phyloP scores from a whole-genome alignment of 1,284 basidiomycete genomes.

The Bondarzewia mesenterica region DNA sequence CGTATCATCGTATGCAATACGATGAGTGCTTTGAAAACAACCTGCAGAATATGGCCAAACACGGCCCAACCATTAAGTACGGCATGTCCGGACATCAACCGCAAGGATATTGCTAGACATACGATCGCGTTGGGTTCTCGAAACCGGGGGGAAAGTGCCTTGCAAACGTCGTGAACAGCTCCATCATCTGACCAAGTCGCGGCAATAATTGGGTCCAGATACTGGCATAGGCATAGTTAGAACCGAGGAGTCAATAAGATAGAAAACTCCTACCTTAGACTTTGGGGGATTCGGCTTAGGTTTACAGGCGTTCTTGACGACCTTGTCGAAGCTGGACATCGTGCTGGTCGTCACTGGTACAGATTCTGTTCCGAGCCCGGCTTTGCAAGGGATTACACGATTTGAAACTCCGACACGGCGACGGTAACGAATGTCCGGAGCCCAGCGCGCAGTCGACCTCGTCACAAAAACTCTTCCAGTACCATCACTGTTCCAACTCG shows the following conservation, averaged over 20 bases:
- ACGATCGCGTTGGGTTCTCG: conserved; percentile 88
- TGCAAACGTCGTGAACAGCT: conserved; percentile 86
- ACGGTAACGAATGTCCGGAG: no score
- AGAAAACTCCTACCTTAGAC: conserved; percentile 57
- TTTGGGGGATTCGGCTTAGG: conserved; percentile 92
- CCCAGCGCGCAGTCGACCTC: no score
- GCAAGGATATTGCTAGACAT: conserved; percentile 22
- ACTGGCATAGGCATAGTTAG: conserved; percentile 27
- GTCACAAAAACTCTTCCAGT: no score
- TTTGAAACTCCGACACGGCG: not conserved
- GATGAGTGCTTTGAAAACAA: conserved; percentile 95
- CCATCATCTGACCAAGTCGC: conserved; percentile 93
- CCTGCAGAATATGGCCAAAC: conserved; percentile 42
- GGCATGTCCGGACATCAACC: not conserved
- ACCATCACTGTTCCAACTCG: no score
- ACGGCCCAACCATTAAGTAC: conserved; percentile 4
- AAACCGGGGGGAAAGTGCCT: conserved; percentile 76
- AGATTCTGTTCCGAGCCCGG: not conserved
- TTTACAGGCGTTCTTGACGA: conserved; percentile 90
- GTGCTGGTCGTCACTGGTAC: conserved; percentile 3
- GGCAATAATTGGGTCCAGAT: conserved; percentile 87
- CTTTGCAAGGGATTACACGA: not conserved
- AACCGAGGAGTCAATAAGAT: not conserved
- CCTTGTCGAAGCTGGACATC: conserved; percentile 79
- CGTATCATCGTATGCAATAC: conserved; percentile 95